Conservation (phyloP, 305 asterid genomes). For the Fraxinus platypoda region DNA sequence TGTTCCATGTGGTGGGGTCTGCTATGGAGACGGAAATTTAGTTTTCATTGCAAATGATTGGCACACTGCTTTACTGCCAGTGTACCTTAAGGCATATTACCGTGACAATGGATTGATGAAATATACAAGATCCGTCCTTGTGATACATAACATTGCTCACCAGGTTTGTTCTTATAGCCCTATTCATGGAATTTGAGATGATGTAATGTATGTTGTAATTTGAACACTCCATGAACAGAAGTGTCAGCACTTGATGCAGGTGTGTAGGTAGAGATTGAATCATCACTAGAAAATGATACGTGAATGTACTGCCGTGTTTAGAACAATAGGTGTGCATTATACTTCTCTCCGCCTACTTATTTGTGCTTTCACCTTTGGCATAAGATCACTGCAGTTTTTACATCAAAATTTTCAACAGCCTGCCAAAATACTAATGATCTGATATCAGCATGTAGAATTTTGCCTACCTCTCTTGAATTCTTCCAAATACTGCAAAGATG, state of each 20-base stretch:
- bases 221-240: background rate
- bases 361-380: background rate
- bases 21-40: constrained; percentile 98
- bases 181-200: constrained; percentile 2
- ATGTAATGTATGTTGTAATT: background rate
- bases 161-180: constrained; percentile 58
- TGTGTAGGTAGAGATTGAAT: background rate
- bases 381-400: background rate
- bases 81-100: constrained; percentile 91
- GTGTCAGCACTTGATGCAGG: background rate
- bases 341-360: background rate
- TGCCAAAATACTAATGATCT: background rate
- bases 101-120: constrained; percentile 87
- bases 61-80: constrained; percentile 96
- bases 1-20: constrained; percentile 95
- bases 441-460: background rate
- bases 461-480: background rate
- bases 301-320: background rate
- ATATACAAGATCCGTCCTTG: constrained; percentile 81
- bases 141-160: constrained; percentile 95
- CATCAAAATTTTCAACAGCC: background rate
- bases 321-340: background rate
- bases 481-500: background rate
- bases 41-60: constrained; percentile 93
- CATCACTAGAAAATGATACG: background rate